A percentile compares a stretch with the other conserved stretches of the same genome.
Conservation (phyloP, 495 filamentous ascomycete species). For the Pyrenula aspistea region DNA sequence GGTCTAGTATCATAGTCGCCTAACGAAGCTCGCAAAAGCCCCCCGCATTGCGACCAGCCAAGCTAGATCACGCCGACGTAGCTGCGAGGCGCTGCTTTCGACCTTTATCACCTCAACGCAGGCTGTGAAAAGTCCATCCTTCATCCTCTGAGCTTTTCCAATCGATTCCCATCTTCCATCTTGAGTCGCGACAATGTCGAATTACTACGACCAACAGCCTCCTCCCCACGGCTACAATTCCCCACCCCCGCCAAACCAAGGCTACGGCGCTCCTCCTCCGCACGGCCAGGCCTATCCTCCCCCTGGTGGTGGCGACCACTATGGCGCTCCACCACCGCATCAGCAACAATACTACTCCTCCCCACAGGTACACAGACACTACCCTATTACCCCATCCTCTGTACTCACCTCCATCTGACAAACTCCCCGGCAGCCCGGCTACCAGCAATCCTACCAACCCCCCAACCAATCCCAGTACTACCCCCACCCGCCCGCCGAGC, state of each 20-base stretch:
- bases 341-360: conserved; percentile 19
- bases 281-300: conserved; percentile 10
- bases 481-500: not conserved
- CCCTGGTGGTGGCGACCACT: no score
- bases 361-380: conserved; percentile 10
- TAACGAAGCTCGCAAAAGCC: no score
- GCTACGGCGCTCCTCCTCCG: conserved; percentile 11
- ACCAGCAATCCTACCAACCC: conserved; percentile 12
- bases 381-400: not conserved
- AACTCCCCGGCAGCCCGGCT: conserved; percentile 9
- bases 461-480: conserved; percentile 4
- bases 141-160: no score
- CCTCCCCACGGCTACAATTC: not conserved
- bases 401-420: conserved; percentile 1
- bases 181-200: not conserved
- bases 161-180: no score
- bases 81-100: no score
- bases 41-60: no score
- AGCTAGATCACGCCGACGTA: no score
- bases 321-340: conserved; percentile 1
- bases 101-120: no score
- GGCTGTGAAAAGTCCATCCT: no score
- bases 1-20: no score
- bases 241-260: conserved; percentile 8
- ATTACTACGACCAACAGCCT: not conserved